Conservation (phyloP, 179 eudicot species). For the Corrigiola litoralis region DNA sequence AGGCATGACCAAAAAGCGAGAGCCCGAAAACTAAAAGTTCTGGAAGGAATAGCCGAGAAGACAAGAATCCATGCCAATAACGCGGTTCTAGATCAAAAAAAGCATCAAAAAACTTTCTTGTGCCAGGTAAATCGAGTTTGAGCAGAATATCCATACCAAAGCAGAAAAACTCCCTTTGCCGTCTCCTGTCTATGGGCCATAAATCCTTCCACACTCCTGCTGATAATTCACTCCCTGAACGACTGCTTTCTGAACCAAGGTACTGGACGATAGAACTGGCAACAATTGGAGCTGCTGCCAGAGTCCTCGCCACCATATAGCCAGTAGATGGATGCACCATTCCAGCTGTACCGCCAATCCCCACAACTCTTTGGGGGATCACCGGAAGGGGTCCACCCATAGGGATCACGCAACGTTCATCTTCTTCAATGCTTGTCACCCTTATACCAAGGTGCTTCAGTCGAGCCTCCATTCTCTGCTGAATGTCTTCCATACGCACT, state of each 20-base stretch:
- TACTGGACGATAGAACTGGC: constrained; percentile 73
- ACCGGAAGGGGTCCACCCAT: constrained; percentile 99
- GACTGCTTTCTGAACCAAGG: constrained; percentile 45
- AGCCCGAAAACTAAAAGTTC: constrained; percentile 81
- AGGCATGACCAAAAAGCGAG: constrained; percentile 77
- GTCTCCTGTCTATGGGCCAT: constrained; percentile 94
- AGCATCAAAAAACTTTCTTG: constrained; percentile 86
- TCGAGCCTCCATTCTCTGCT: constrained; percentile 90
- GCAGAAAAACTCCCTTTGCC: constrained; percentile 95
- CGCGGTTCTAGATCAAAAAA: constrained; percentile 95
- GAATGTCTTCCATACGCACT: constrained; percentile 68
- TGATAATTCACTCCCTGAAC: constrained; percentile 54
- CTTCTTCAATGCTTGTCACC: constrained; percentile 87
- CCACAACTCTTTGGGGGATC: constrained; percentile 90
- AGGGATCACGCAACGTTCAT: constrained; percentile 89
- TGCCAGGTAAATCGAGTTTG: constrained; percentile 86
- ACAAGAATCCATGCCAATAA: constrained; percentile 98
- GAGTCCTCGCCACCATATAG: constrained; percentile 96
- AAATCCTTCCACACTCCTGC: constrained; percentile 81
- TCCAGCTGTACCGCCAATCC: constrained; percentile 98
- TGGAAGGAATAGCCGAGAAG: constrained; percentile 82
- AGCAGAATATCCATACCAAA: constrained; percentile 97
- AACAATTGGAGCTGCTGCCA: constrained; percentile 93
- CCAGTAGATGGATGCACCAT: constrained; percentile 99
- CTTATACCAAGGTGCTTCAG: constrained; percentile 75